phyloP scores from a whole-genome alignment of 305 asterid species.

The Rubia peregrina region DNA sequence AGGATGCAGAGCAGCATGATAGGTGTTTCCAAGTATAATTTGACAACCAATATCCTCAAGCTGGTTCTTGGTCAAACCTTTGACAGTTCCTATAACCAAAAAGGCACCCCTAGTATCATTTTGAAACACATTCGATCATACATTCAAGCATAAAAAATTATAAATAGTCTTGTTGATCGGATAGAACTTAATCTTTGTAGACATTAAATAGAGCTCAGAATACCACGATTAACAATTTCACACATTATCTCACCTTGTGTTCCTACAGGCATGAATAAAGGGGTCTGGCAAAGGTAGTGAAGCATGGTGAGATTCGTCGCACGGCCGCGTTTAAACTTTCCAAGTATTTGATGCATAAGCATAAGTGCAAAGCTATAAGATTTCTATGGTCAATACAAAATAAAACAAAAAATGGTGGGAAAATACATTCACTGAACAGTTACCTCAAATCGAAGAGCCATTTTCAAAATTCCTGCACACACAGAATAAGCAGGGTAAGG shows the following conservation, averaged over 20 bases:
- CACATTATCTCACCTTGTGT: constrained; percentile 64
- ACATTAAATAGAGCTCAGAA: background rate
- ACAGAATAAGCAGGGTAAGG: background rate
- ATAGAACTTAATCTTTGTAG: background rate
- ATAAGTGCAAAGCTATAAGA: background rate
- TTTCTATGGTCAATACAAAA: background rate
- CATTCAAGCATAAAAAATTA: background rate
- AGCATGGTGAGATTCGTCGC: constrained; percentile 88
- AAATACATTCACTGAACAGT: background rate
- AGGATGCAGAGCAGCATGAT: constrained; percentile 93
- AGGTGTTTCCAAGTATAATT: constrained; percentile 94
- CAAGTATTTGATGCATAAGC: constrained; percentile 59
- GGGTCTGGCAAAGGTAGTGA: constrained; percentile 78
- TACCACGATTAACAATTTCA: background rate
- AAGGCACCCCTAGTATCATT: constrained; percentile 9
- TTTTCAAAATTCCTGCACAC: background rate
- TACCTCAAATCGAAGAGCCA: constrained; percentile 38
- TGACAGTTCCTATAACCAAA: constrained; percentile 64
- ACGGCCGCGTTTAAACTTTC: constrained; percentile 92
- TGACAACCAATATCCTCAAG: constrained; percentile 98
- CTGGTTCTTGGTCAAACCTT: constrained; percentile 80
- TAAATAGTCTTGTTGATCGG: background rate
- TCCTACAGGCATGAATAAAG: constrained; percentile 96
- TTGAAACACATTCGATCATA: background rate
- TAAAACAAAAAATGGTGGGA: background rate